Conservation (phyloP, 495 filamentous ascomycete genomes). For the Glonium stellatum region DNA sequence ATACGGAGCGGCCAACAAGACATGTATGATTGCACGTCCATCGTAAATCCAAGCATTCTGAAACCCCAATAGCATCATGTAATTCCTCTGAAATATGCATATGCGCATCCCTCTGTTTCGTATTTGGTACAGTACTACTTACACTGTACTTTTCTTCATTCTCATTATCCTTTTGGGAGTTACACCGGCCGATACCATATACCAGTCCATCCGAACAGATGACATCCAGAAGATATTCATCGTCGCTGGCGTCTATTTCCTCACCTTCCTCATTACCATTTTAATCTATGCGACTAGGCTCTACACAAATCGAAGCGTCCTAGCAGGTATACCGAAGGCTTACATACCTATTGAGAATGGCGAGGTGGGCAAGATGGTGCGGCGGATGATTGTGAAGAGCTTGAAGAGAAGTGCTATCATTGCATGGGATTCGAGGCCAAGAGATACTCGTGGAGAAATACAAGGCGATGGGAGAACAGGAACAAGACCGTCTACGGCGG, state of each 20-base stretch:
- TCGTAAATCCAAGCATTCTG: neutral
- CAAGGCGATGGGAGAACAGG: conserved; percentile 14
- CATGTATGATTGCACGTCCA: too few species aligned
- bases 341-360: conserved; percentile 79
- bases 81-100: conserved; percentile 16
- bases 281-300: conserved; percentile 81
- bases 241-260: conserved; percentile 67
- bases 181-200: conserved; percentile 76
- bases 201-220: conserved; percentile 58
- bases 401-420: conserved; percentile 72
- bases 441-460: conserved; percentile 39
- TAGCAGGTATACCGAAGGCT: conserved; percentile 74
- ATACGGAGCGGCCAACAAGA: too few species aligned
- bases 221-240: conserved; percentile 78
- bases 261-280: conserved; percentile 62
- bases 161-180: conserved; percentile 66
- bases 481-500: conserved; percentile 12
- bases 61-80: conserved; percentile 5
- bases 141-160: conserved; percentile 68
- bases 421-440: conserved; percentile 69
- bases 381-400: conserved; percentile 63
- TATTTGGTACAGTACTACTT: conserved; percentile 75
- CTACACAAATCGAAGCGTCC: conserved; percentile 73
- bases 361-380: conserved; percentile 63
- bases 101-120: conserved; percentile 57